Evolutionary conservation across 2,329 filamentous ascomycete species (phyloP), one percentile per base, ranked within the genome.

Genomic region (Aspergillus ochraceoroseus): DNA sequence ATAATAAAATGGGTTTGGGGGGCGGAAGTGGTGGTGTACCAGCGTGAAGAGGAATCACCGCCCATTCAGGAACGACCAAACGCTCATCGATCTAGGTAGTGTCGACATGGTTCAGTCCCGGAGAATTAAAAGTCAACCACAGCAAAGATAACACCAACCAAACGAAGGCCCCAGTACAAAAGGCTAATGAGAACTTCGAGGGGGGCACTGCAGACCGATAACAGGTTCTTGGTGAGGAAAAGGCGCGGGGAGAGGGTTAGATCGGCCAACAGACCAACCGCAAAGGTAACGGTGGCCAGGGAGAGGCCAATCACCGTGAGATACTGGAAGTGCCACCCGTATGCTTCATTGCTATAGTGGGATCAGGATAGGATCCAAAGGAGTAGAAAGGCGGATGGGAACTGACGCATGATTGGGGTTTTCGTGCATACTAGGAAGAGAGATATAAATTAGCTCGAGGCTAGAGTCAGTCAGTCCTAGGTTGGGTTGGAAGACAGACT

Each of bases 271-370:
- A 80, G 62, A 23, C 68, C 79, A 40, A 70, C 56, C 14, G 61
- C 41, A 59, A 80, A 80, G 22, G 77, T 78, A 30, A 70, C 23
- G 2, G 76, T 75, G 1, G 76, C 69, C 34, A 81, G 62, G 4
- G 69, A 63, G 5, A 81, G 68, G 29, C 78, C 79, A 52, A 82
- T 73, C 51, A 80, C 78, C 44, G 79, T 82, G 14, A 82, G 66
- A 55, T 78, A 81, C 63, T 81, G 78, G 46, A 82, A 72, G 55
- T 82, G 78, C 77, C 78, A 81, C 51, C 79, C 79, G 59, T 78
- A 81, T 23, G 75, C 74, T 9, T 76, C 66, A 49, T 76, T 79
- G 28, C 71, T 77, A 43, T 15, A 31, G 37, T 11, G n/a, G 35
- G n/a, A n/a, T n/a, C n/a, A 18, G 5, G 22, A 35, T 45, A 18